Percentiles rank a stretch among this genome's conserved stretches.
These are phyloP conservation scores for Dothistroma pini DNA, from an alignment of 2,329 filamentous ascomycete genomes.

Conservation along the genomic window DNA sequence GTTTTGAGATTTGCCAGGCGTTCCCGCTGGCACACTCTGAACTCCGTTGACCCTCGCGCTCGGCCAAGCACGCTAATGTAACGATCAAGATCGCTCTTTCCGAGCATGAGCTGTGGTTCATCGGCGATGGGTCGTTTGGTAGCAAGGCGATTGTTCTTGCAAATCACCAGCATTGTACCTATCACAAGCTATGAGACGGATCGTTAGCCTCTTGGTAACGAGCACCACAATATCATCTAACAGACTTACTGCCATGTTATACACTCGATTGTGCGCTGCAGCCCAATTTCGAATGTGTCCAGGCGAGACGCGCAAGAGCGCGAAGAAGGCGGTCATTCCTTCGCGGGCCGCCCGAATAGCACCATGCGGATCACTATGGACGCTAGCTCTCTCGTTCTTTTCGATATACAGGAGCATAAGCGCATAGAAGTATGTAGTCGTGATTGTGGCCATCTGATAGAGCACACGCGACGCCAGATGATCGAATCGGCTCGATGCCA, in stretches of 20 bases:
- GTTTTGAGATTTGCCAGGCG: not conserved
- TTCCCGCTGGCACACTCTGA: not conserved
- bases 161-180: not conserved
- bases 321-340: constrained; percentile 8
- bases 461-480: not conserved
- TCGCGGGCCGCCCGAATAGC: constrained; percentile 5
- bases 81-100: constrained; percentile 3
- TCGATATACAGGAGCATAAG: constrained; percentile 12
- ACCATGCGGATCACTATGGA: constrained; percentile 2
- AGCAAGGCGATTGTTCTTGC: not conserved
- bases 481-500: not conserved
- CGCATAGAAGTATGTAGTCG: constrained; percentile 5
- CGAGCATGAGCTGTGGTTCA: not conserved
- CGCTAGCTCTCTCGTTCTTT: constrained; percentile 1
- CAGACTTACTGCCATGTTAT: not conserved
- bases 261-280: constrained; percentile 1
- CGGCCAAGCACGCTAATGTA: not conserved
- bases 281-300: not conserved
- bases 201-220: not conserved
- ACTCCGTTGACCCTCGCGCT: not conserved
- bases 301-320: not conserved
- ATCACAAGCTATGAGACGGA: not conserved
- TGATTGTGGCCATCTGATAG: not conserved
- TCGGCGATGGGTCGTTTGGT: not conserved
- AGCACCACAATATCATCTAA: not conserved